These are phyloP conservation scores for Ochetophila trinervis DNA, from an alignment of 306 rosid genomes.

Conservation along the genomic window DNA sequence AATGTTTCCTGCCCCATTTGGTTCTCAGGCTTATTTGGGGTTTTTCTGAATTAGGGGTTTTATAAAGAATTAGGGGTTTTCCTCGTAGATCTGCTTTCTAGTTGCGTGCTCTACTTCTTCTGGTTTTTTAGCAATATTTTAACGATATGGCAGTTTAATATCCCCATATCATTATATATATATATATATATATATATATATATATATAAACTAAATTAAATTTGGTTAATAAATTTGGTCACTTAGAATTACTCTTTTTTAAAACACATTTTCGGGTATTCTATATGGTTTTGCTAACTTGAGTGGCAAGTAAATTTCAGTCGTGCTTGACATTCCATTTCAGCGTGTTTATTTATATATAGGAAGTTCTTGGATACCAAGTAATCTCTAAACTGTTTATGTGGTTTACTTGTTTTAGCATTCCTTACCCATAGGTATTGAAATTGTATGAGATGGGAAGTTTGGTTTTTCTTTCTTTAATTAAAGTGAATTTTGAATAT, in stretches of 20 bases:
- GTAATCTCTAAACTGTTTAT: background rate
- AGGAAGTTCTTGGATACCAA: slow-evolving; percentile 12
- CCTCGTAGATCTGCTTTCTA: background rate
- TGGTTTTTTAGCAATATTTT: background rate
- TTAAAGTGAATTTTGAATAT: background rate
- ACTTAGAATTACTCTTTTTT: too few relatives aligned
- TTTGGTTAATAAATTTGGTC: too few relatives aligned
- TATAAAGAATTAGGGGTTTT: background rate
- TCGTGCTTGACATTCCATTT: background rate
- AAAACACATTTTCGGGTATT: too few relatives aligned
- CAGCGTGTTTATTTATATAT: background rate
- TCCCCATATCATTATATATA: too few relatives aligned
- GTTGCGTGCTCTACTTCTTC: background rate
- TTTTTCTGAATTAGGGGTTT: background rate
- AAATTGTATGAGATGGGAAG: background rate
- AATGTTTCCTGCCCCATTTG: too few relatives aligned
- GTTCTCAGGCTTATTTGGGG: background rate
- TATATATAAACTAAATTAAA: too few relatives aligned
- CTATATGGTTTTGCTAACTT: background rate
- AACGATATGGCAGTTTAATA: too few relatives aligned
- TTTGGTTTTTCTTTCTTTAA: background rate
- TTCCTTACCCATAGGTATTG: background rate
- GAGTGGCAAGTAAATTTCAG: slow-evolving; percentile 7
- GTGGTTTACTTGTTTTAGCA: background rate
- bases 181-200: too few relatives aligned